Evolutionary conservation across 805 yeast species (phyloP), one percentile per base, ranked within the genome.

Genomic region (Schwanniomyces sp.): DNA sequence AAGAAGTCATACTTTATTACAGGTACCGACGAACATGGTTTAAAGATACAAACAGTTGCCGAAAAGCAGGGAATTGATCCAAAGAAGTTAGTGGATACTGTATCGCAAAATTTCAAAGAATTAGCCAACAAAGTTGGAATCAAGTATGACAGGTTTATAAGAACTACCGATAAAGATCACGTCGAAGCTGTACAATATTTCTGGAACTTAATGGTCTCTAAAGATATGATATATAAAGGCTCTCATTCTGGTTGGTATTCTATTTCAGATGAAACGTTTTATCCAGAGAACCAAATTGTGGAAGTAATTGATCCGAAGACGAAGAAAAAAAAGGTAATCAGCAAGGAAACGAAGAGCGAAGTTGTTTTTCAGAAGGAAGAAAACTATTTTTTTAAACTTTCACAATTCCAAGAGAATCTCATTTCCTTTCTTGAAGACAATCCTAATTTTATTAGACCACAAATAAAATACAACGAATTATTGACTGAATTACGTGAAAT

Each of bases 11-110:
- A 70, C 50, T 78, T 91, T 59, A 80, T 88, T 6, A 94, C 98
- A 0, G 99, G 99, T 0, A 91, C 97, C 0, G 99, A 94, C 64
- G 99, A 94, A 66, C 99, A 94, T 64, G 99, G 99, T 0, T 69
- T 91, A 46, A 94, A 94, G 70, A 92, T 92, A 27, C 96, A 89
- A 57, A 74, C 80, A n/a, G 97, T 95, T 0, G 96, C 97, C 0
- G 73, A 72, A 48, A 76, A 74, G 10, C 59, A 60, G 6, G 74
- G 75, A 0, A 61, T 64, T n/a, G 68, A 69, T 1, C 75, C 97
- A 0, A 77, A 85, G 57, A 60, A 64, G 39, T 86, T 91, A 56
- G 95, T 91, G 18, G 96, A 92, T 61, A 67, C 67, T 11, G 77
- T 89, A 2, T 80, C 89, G 1, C 60, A 67, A 4, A 82, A 81